A percentile compares a stretch with the other conserved stretches of the same genome.
Conservation (phyloP, 225 moss, liverwort and hornwort genomes). For the Marchantia polymorpha region DNA sequence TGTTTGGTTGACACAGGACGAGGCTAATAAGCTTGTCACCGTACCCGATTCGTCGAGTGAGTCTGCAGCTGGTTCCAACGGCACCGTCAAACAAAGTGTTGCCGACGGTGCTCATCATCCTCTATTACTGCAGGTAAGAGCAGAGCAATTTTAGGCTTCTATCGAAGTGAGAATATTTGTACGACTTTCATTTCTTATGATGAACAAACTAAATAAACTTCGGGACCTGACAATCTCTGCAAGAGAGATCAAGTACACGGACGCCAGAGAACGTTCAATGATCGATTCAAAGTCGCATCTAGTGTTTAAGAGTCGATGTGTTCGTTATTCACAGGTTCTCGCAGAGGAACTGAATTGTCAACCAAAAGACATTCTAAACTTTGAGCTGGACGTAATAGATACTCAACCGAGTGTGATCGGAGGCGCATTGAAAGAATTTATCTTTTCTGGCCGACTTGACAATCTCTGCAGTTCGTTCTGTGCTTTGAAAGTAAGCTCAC, state of each 20-base stretch:
- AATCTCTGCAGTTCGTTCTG: conserved; percentile 97
- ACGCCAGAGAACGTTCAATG: too few species aligned
- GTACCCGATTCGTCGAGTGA: not conserved
- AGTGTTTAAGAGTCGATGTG: too few species aligned
- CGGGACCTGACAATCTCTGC: too few species aligned
- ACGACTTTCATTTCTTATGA: not conserved
- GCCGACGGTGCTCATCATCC: conserved; percentile 62
- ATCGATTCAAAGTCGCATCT: not conserved
- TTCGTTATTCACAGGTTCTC: conserved; percentile 51
- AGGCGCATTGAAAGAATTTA: conserved; percentile 87
- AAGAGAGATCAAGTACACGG: too few species aligned
- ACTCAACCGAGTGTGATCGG: conserved; percentile 82
- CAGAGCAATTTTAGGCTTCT: not conserved
- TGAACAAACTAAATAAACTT: not conserved
- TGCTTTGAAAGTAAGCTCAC: conserved; percentile 65
- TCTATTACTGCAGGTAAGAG: conserved; percentile 68
- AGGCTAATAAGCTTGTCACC: conserved; percentile 9
- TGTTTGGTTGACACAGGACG: conserved; percentile 14
- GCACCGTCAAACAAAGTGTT: conserved; percentile 19
- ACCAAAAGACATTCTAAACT: conserved; percentile 71
- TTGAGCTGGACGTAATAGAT: conserved; percentile 89
- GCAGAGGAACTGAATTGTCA: conserved; percentile 69
- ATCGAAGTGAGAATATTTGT: not conserved
- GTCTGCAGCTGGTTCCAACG: conserved; percentile 23
- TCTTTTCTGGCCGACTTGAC: conserved; percentile 94